Evolutionary conservation across 169 alveolate genomes (phyloP).

Genomic region (Babesia sp.): DNA sequence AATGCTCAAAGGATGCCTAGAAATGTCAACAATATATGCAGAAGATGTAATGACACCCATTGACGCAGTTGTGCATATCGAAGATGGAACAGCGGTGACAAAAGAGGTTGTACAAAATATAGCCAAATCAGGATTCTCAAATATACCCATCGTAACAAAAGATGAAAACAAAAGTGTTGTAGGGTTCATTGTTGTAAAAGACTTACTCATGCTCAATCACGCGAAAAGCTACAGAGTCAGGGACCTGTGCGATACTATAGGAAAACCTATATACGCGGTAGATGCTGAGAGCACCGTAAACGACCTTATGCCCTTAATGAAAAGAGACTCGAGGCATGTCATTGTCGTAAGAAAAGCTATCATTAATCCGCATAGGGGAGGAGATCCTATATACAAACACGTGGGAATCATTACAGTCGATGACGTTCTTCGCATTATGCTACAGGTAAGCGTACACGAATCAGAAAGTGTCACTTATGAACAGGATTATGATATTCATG

Average conservation of each 20-base stretch:
- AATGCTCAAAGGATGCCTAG: conserved; percentile 71
- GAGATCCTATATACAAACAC: conserved; percentile 73
- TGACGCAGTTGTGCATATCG: conserved; percentile 66
- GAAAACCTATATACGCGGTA: conserved; percentile 61
- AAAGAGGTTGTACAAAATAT: conserved; percentile 55
- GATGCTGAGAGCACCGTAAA: conserved; percentile 37
- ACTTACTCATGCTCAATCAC: conserved; percentile 66
- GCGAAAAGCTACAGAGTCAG: conserved; percentile 37
- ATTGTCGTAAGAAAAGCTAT: conserved; percentile 74
- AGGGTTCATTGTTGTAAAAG: conserved; percentile 69
- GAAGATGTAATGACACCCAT: conserved; percentile 73
- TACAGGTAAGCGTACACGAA: conserved; percentile 20
- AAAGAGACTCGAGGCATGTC: conserved; percentile 44
- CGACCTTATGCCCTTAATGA: conserved; percentile 41
- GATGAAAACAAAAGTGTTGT: conserved; percentile 47
- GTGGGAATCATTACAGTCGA: conserved; percentile 74
- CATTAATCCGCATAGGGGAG: conserved; percentile 31
- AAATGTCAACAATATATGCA: conserved; percentile 60
- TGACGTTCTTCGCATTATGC: conserved; percentile 45
- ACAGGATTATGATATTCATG: conserved; percentile 15
- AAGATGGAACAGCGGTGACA: conserved; percentile 59
- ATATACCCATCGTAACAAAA: conserved; percentile 70
- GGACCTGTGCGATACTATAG: conserved; percentile 38
- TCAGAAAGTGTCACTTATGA: background rate
- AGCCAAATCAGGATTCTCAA: conserved; percentile 73